Evolutionary conservation across 805 yeast genomes (phyloP).

Genomic region (Suhomyces sp.): DNA sequence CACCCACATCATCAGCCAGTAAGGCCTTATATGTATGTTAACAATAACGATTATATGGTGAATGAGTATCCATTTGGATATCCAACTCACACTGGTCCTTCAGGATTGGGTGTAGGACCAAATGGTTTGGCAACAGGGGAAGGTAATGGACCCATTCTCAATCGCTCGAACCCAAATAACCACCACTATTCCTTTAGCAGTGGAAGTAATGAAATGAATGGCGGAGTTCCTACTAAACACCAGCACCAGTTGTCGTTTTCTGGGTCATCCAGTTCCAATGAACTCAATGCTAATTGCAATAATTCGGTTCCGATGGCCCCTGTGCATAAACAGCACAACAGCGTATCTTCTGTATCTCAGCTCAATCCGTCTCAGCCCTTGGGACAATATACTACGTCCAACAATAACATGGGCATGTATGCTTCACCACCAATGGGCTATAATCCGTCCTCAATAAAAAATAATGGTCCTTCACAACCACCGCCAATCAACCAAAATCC

Average conservation of each 20-base stretch:
- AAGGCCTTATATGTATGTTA: not conserved
- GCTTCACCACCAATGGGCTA: not conserved
- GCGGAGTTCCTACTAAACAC: not conserved
- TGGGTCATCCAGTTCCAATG: not conserved
- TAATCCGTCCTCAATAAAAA: not conserved
- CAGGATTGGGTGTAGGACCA: not conserved
- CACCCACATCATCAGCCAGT: not conserved
- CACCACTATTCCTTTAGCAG: conserved; percentile 3
- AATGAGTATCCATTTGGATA: conserved; percentile 14
- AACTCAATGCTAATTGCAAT: conserved; percentile 1
- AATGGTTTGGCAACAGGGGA: not conserved
- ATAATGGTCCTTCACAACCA: not conserved
- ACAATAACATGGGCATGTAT: not conserved
- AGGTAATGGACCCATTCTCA: not conserved
- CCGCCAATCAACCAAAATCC: not conserved
- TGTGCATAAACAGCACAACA: conserved; percentile 6
- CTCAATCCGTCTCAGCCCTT: conserved; percentile 6
- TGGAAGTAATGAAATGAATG: not conserved
- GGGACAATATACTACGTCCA: conserved; percentile 6
- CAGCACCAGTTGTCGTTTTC: conserved; percentile 5
- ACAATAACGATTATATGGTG: conserved; percentile 12
- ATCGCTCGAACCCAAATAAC: not conserved
- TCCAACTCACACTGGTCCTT: not conserved
- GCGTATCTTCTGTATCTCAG: conserved; percentile 7
- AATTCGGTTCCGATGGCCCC: not conserved